phyloP scores from a whole-genome alignment of 2,329 filamentous ascomycete genomes.

The Pyrenophora tritici-repentis region DNA sequence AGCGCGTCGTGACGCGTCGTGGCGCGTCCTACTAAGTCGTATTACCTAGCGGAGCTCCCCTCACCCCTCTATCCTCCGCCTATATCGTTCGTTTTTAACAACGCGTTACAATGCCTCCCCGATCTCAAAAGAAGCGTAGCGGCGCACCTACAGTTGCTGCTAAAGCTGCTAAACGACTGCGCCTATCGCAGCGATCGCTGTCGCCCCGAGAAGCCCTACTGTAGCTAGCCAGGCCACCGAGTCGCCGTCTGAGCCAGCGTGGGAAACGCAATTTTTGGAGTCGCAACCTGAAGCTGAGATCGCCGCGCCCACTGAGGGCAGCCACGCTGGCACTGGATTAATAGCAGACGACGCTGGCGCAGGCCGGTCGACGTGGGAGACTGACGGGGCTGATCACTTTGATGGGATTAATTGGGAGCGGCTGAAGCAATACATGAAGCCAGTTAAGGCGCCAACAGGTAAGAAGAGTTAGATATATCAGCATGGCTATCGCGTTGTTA shows the following conservation, averaged over 20 bases:
- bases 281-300: not conserved
- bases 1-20: not conserved
- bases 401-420: not conserved
- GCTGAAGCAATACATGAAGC: not conserved
- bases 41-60: not conserved
- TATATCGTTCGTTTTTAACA: not conserved
- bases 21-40: not conserved
- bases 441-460: not conserved
- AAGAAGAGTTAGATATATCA: constrained; percentile 1
- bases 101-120: not conserved
- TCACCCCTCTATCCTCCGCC: not conserved
- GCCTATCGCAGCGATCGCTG: constrained; percentile 1
- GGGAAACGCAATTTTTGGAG: constrained; percentile 1
- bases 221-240: constrained; percentile 2
- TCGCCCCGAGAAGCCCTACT: not conserved
- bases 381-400: not conserved
- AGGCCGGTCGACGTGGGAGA: not conserved
- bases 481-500: not conserved
- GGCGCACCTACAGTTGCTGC: not conserved
- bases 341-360: not conserved
- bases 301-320: not conserved
- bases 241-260: not conserved
- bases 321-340: not conserved
- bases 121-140: constrained; percentile 2
- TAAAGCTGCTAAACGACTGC: not conserved